Base-by-base conservation (phyloP, 106 monocot genomes). In the Acanthochlamys bracteata region DNA sequence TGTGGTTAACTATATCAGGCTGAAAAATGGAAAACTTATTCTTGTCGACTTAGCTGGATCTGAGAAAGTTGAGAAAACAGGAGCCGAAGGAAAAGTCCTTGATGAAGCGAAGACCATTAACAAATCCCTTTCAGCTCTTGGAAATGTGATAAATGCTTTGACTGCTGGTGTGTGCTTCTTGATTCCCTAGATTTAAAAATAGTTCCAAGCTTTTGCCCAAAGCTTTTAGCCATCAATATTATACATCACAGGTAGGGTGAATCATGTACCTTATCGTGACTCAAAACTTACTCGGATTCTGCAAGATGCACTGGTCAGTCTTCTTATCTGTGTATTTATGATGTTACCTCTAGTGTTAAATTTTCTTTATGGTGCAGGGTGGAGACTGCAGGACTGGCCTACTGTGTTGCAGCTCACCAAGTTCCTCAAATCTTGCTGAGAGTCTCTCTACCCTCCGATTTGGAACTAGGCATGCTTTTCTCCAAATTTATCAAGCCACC, bases 1-100 rank as follows among this genome's bases (percentile, higher is more conserved):
- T 45, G 7, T 13, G 43, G 13, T 45, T 9, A 45, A 7, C 7
- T 45, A 9, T 66, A 19, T 14, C 69, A 92, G 92, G 76, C 24
- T 69, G 25, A 87, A 66, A 68, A 64, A 49, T 75, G 87, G 92
- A 73, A 92, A 92, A 66, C 76, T 92, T 64, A 57, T 92, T 67
- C 84, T 92, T 42, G 92, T 92, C 42, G 92, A 92, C 60, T 78
- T 92, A 24, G 92, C 92, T 57, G 92, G 87, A 73, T 92, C 92
- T 7, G 92, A 92, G 61, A 92, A 88, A 70, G 87, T 82, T 58
- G 92, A 92, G 61, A 92, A 87, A 80, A 88, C 87, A 60, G 84
- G 87, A 58, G 92, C 92, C 60, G 79, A 78, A 71, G 92, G 92
- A 63, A 82, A 56, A 75, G 74, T 84, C 59, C 87, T 92, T 20